These are phyloP conservation scores for Sugiyamaella chiloensis DNA, from an alignment of 805 yeast genomes.

Conservation along the genomic window DNA sequence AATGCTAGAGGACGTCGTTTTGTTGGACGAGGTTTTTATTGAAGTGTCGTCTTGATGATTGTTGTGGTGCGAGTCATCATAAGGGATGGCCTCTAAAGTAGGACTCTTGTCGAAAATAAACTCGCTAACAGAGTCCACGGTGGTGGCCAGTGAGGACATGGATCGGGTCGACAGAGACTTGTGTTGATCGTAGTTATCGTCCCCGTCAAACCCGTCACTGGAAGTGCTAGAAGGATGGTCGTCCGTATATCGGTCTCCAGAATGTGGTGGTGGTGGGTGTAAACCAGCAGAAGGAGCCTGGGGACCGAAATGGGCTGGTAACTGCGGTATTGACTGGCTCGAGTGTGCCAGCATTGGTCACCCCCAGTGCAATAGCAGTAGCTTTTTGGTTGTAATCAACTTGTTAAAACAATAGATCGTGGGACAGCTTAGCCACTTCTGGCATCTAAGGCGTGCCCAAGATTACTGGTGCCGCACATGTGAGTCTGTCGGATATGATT, in stretches of 20 bases:
- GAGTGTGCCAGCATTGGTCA: conserved; percentile 4
- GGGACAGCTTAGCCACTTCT: background rate
- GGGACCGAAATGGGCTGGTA: background rate
- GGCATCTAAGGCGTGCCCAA: background rate
- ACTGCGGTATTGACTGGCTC: conserved; percentile 4
- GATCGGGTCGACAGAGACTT: conserved; percentile 17
- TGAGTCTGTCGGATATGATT: background rate
- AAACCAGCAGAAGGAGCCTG: background rate
- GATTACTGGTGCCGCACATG: background rate
- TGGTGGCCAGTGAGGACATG: conserved; percentile 25
- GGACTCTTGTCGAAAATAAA: conserved; percentile 1
- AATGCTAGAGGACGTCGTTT: too few species aligned
- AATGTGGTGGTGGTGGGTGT: background rate
- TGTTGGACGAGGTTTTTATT: too few species aligned
- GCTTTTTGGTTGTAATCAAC: too few species aligned
- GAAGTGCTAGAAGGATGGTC: conserved; percentile 1
- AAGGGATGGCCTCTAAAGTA: too few species aligned
- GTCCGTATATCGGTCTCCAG: conserved; percentile 1
- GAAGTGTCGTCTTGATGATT: too few species aligned
- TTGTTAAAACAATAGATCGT: too few species aligned
- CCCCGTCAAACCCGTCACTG: conserved; percentile 1
- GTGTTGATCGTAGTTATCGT: conserved; percentile 3
- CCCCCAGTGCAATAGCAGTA: too few species aligned
- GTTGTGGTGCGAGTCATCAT: too few species aligned
- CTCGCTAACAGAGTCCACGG: conserved; percentile 18